Conservation (phyloP, 1,284 basidiomycete species). For the Amylostereum areolatum region DNA sequence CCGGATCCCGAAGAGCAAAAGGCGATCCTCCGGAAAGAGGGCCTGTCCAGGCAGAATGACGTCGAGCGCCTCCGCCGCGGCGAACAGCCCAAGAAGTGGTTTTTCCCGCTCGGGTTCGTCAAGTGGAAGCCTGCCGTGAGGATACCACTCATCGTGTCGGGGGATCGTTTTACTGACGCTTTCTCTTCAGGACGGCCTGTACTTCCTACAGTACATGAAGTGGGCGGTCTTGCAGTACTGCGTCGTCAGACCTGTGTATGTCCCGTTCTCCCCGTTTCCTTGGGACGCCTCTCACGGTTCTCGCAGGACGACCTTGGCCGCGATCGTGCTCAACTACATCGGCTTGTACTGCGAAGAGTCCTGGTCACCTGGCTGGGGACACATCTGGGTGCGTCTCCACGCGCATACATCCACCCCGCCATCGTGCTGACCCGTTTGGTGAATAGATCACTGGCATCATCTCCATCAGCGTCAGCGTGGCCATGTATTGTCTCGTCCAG, state of each 20-base stretch:
- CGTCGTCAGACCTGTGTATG: conserved; percentile 58
- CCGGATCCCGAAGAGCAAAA: conserved; percentile 59
- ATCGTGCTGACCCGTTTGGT: too few species aligned
- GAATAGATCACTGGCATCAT: conserved; percentile 60
- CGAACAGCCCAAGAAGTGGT: conserved; percentile 53
- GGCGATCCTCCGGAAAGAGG: conserved; percentile 51
- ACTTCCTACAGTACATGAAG: conserved; percentile 76
- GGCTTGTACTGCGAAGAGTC: conserved; percentile 70
- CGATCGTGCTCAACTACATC: conserved; percentile 58
- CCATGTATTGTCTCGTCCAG: conserved; percentile 80
- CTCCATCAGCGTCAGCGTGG: conserved; percentile 70
- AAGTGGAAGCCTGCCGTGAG: conserved; percentile 55
- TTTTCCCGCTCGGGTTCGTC: conserved; percentile 62
- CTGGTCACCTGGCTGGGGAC: conserved; percentile 66
- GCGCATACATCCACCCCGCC: too few species aligned
- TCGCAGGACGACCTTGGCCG: conserved; percentile 52
- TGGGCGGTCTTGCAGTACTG: conserved; percentile 81
- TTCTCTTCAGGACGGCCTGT: conserved; percentile 51
- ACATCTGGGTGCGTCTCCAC: conserved; percentile 49
- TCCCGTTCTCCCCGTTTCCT: conserved; percentile 7
- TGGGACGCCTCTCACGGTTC: background rate
- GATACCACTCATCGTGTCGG: conserved; percentile 1
- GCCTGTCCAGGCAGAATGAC: conserved; percentile 50
- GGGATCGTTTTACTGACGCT: background rate
- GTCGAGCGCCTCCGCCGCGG: conserved; percentile 34